Conservation (phyloP, 176 grass and related monocot genomes). For the Urochloa ruziziensis region DNA sequence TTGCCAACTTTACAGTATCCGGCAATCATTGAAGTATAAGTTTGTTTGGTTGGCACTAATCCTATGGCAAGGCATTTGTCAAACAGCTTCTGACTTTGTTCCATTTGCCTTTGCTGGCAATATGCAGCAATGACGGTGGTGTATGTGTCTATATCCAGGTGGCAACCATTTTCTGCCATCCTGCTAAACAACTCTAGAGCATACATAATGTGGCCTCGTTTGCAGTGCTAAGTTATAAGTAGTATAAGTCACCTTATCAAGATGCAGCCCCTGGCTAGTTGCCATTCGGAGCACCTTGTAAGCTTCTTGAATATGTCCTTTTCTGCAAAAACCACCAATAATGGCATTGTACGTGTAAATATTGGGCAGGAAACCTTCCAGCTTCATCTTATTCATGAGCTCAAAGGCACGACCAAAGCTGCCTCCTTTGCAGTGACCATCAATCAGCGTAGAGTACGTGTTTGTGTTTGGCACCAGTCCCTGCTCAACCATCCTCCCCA, state of each 20-base stretch:
- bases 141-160: constrained; percentile 78
- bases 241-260: constrained; percentile 86
- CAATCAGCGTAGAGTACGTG: constrained; percentile 69
- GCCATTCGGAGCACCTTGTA: constrained; percentile 69
- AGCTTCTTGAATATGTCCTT: constrained; percentile 66
- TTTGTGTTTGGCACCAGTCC: constrained; percentile 69
- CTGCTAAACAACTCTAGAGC: constrained; percentile 66
- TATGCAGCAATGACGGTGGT: constrained; percentile 77
- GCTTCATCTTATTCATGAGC: constrained; percentile 65
- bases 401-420: constrained; percentile 65
- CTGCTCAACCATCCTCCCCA: constrained; percentile 81
- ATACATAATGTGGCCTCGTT: constrained; percentile 57
- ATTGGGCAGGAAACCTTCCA: constrained; percentile 60
- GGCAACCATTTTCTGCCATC: constrained; percentile 65
- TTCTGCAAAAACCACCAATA: constrained; percentile 72
- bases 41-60: constrained; percentile 75
- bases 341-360: constrained; percentile 87
- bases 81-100: constrained; percentile 71
- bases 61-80: constrained; percentile 60
- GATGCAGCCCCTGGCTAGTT: constrained; percentile 51
- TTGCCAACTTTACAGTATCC: constrained; percentile 81
- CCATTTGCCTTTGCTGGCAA: constrained; percentile 69
- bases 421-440: constrained; percentile 66
- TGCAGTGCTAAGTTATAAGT: constrained; percentile 76
- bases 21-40: constrained; percentile 87